A percentile compares a stretch with the other conserved stretches of the same genome.
phyloP scores from a whole-genome alignment of 1,284 basidiomycete genomes.

The Hortiboletus rubellus region DNA sequence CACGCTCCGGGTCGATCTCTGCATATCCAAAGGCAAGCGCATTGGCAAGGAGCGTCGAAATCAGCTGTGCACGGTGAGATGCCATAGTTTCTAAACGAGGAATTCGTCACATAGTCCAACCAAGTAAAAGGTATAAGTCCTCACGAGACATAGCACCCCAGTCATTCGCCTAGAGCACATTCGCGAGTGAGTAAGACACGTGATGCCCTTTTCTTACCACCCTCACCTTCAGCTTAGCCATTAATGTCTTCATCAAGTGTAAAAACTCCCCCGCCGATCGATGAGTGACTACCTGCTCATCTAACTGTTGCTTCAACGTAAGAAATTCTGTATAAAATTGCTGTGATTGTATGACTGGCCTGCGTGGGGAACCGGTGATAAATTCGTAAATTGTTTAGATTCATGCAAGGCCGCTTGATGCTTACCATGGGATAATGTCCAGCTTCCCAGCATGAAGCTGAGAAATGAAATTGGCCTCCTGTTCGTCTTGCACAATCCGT shows the following conservation, averaged over 20 bases:
- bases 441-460: conserved; percentile 54
- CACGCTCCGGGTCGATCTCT: conserved; percentile 46
- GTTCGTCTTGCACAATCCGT: conserved; percentile 57
- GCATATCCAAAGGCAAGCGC: conserved; percentile 49
- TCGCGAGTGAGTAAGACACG: background rate
- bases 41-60: conserved; percentile 42
- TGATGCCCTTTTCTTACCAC: background rate
- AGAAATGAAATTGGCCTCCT: conserved; percentile 61
- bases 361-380: background rate
- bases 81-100: conserved; percentile 51
- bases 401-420: background rate
- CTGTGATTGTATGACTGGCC: conserved; percentile 63
- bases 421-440: conserved; percentile 54
- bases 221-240: conserved; percentile 63
- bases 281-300: conserved; percentile 51
- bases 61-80: conserved; percentile 49
- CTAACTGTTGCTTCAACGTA: conserved; percentile 45
- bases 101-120: background rate
- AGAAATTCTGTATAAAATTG: conserved; percentile 58
- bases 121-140: conserved; percentile 16
- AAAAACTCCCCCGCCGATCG: conserved; percentile 53
- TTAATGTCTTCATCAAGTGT: conserved; percentile 58
- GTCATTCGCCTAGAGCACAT: conserved; percentile 49
- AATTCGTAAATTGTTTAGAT: too few species aligned
- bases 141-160: conserved; percentile 62